Base-by-base conservation (phyloP, 257 asterid species). In the Solanum rostratum region DNA sequence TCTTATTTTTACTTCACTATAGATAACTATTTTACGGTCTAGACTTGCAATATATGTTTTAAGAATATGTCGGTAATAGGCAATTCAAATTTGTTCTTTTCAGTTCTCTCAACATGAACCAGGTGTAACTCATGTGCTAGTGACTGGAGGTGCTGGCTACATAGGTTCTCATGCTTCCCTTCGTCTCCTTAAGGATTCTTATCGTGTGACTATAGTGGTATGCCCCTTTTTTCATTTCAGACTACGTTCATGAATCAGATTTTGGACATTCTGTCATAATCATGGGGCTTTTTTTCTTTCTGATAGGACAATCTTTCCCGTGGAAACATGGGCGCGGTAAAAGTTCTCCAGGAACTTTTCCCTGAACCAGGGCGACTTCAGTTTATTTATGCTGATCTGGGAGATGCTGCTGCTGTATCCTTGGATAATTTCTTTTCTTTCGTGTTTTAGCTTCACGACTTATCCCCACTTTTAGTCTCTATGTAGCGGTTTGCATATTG, bases 101-200 rank as follows among this genome's bases (percentile, higher is more conserved):
- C 92, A 95, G 99, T 94, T 95, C 86, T 89, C 97, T 39, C 87
- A 86, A 81, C 96, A 89, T 52, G 99, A 94, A 88, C 81, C 92
- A 9, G 98, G 99, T 2, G 94, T 94, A 27, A 93, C 95, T 12
- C 98, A 95, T 70, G 99, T 95, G 74, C 81, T 94, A 81, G 98
- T 95, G 41, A 95, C 98, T 5, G 98, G 98, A 73, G 98, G 98
- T 37, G 98, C 98, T 13, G 98, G 98, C 54, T 95, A 89, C 80
- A 95, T 95, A 70, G 99, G 99, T 33, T 95, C 99, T 57, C 99
- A 95, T 85, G 98, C 99, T 27, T 89, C 89, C 54, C 97, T 95
- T 71, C 93, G 97, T 11, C 98, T 95, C 81, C 83, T 95, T 33
- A 94, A 86, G 83, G 98, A 94, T 79, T 89, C 95, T 2, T 92